Evolutionary conservation across 345 rosid species (phyloP).

Genomic region (Eucalyptus pauciflora): DNA sequence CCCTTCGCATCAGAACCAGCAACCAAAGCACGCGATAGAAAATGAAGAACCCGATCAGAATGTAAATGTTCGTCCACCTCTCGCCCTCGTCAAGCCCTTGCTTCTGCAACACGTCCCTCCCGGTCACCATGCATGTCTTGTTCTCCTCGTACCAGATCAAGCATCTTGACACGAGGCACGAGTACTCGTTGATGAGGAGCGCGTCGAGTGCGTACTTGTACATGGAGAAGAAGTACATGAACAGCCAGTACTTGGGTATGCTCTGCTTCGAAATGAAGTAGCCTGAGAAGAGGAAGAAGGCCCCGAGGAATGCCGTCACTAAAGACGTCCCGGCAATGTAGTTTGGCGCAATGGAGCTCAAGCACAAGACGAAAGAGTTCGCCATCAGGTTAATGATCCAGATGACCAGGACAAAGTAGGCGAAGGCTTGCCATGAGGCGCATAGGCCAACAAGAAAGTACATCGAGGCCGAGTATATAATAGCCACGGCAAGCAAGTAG

Average conservation of each 20-base stretch:
- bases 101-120: constrained; percentile 59
- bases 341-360: constrained; percentile 88
- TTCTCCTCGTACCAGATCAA: constrained; percentile 49
- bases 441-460: constrained; percentile 89
- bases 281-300: constrained; percentile 86
- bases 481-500: constrained; percentile 49
- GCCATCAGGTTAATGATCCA: constrained; percentile 85
- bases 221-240: constrained; percentile 93
- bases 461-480: constrained; percentile 56
- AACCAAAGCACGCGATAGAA: constrained; percentile 75
- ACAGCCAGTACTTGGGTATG: constrained; percentile 83
- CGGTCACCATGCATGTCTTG: constrained; percentile 50
- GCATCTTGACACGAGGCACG: constrained; percentile 57
- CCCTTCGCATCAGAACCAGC: constrained; percentile 57
- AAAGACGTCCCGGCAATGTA: constrained; percentile 83
- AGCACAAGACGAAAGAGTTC: constrained; percentile 76
- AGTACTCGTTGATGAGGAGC: constrained; percentile 77
- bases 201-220: constrained; percentile 89
- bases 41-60: constrained; percentile 75
- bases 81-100: constrained; percentile 53
- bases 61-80: constrained; percentile 63
- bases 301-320: constrained; percentile 59
- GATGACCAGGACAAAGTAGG: constrained; percentile 62
- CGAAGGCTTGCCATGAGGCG: constrained; percentile 62
- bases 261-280: constrained; percentile 76